Evolutionary conservation across 2,329 filamentous ascomycete genomes (phyloP), one percentile per base, ranked within the genome.

Genomic region (Trichoderma koningii): DNA sequence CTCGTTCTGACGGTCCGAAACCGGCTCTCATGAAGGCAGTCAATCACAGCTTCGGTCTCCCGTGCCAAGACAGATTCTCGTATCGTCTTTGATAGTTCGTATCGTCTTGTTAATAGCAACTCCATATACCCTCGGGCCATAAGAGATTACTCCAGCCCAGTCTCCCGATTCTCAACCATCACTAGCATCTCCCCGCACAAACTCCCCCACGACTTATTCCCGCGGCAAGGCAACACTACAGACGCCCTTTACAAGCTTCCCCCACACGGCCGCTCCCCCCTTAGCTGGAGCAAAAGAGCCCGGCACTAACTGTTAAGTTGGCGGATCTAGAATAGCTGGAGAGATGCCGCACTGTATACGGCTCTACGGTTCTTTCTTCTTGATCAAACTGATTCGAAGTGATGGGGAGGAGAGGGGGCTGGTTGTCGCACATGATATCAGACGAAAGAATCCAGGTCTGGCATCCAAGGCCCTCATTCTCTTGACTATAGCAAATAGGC

Each of bases 1-100:
- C 26, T 38, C 59, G 23, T 34, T 19, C 26, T n/a, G 10, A 21
- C 41, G 53, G 45, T 64, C 62, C 62, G 62, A 64, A 57, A 59
- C 45, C 62, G 62, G 62, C 59, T 52, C 52, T 42, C 21, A 51
- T 12, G 12, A 45, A 21, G 41, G 1, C 26, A 3, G 2, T 19
- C 23, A 21, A 55, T 26, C 60, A 19, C 12, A 6, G 17, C 14
- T 19, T n/a, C n/a, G 28, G 17, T 12, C 14, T 38, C 17, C 42
- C 38, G 30, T 14, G 26, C 19, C 50, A 48, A 59, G 42, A 38
- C 17, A 48, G 42, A n/a, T 50, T 21, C 34, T 51, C 41, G 42
- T 42, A 15, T 5, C 51, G 12, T 19, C 9, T 15, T 45, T 38
- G 23, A 41, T 28, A 19, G 42, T 17, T 26, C 26, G 26, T 30